Conservation (phyloP, 2,329 filamentous ascomycete species). For the Calonectria pauciramosa region DNA sequence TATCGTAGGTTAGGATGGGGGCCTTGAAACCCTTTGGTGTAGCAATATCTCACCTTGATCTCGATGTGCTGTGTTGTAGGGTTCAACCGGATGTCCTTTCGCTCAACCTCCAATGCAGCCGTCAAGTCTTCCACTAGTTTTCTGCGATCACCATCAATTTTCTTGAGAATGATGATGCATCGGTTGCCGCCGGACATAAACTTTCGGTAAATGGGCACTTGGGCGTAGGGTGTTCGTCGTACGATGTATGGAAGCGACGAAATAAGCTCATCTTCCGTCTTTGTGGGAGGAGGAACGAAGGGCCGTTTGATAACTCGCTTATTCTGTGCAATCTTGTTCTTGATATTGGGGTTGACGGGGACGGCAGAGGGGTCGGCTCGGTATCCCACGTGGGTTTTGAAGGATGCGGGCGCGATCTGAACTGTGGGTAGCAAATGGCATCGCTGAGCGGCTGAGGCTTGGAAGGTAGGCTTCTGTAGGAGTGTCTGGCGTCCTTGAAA, state of each 20-base stretch:
- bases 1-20: slow-evolving; percentile 13
- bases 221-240: slow-evolving; percentile 76
- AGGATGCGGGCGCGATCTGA: slow-evolving; percentile 37
- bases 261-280: slow-evolving; percentile 47
- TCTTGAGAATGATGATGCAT: slow-evolving; percentile 81
- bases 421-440: slow-evolving; percentile 30
- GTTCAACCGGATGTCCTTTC: slow-evolving; percentile 67
- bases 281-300: slow-evolving; percentile 48
- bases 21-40: neutral
- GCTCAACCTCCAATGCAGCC: slow-evolving; percentile 67
- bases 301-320: slow-evolving; percentile 42
- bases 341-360: slow-evolving; percentile 42
- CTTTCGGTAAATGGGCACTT: slow-evolving; percentile 83
- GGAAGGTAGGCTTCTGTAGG: slow-evolving; percentile 18
- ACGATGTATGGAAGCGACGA: slow-evolving; percentile 73
- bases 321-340: slow-evolving; percentile 44
- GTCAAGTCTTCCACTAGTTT: slow-evolving; percentile 75
- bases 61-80: slow-evolving; percentile 79
- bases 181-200: slow-evolving; percentile 82
- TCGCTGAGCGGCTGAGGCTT: slow-evolving; percentile 27
- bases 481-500: slow-evolving; percentile 37
- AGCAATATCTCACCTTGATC: slow-evolving; percentile 71
- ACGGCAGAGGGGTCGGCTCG: slow-evolving; percentile 38
- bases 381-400: slow-evolving; percentile 41
- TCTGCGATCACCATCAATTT: slow-evolving; percentile 79